Conservation (phyloP, 768 basidiomycete species). For the Suillus luteus region DNA sequence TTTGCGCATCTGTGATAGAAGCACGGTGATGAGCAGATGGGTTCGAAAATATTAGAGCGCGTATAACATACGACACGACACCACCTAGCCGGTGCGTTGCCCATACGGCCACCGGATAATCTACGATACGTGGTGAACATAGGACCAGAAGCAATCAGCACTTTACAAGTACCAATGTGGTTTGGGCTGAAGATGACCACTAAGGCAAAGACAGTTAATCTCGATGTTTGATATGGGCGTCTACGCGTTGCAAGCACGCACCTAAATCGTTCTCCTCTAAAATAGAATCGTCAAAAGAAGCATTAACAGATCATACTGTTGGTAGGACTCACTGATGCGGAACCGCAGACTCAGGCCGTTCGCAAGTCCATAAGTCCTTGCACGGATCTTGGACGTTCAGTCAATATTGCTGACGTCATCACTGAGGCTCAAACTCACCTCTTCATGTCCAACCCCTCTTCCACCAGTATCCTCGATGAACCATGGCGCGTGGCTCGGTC, state of each 20-base stretch:
- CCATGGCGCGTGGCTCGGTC: constrained; percentile 51
- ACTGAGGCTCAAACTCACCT: constrained; percentile 40
- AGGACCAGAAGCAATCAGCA: constrained; percentile 7
- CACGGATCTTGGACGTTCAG: constrained; percentile 32
- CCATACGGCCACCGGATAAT: constrained; percentile 59
- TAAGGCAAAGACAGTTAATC: constrained; percentile 24
- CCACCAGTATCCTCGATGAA: constrained; percentile 61
- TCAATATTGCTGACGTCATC: constrained; percentile 4
- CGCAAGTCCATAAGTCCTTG: constrained; percentile 52
- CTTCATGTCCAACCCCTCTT: constrained; percentile 42
- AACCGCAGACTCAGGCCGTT: constrained; percentile 53
- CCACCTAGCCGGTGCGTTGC: constrained; percentile 59
- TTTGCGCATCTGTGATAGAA: constrained; percentile 33
- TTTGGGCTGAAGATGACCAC: constrained; percentile 70
- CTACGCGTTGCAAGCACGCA: constrained; percentile 29
- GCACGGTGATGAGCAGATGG: background rate
- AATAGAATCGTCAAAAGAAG: constrained; percentile 2
- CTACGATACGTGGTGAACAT: constrained; percentile 31
- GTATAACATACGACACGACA: constrained; percentile 52
- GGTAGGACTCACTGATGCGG: constrained; percentile 43
- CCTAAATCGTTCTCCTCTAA: constrained; percentile 55
- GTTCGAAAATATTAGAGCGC: constrained; percentile 5
- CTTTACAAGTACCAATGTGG: constrained; percentile 48
- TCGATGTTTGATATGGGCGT: background rate
- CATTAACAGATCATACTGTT: background rate